phyloP scores from a whole-genome alignment of 257 asterid genomes.

The Solanum virginianum region DNA sequence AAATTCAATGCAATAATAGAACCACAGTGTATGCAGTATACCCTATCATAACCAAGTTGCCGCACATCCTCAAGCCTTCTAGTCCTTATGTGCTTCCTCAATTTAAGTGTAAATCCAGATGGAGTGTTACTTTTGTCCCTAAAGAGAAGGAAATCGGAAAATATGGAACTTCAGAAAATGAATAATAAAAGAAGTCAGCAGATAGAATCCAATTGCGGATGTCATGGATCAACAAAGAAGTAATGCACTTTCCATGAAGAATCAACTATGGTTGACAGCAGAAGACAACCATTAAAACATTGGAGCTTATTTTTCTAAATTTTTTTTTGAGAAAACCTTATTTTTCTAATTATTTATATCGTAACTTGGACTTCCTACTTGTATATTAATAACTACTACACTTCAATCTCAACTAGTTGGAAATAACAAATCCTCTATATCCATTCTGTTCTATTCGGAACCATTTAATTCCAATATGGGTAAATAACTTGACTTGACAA shows the following conservation, averaged over 20 bases:
- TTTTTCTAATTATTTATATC: background rate
- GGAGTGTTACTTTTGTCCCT: conserved; percentile 99
- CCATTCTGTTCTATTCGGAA: background rate
- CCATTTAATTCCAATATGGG: background rate
- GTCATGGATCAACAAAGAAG: background rate
- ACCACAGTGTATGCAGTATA: conserved; percentile 9
- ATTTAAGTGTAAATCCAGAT: conserved; percentile 88
- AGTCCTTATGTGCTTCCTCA: conserved; percentile 90
- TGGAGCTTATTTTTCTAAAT: background rate
- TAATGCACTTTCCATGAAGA: background rate
- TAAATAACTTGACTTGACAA: background rate
- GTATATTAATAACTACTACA: background rate
- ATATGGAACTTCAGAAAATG: background rate
- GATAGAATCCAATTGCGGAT: background rate
- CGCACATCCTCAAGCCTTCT: conserved; percentile 98
- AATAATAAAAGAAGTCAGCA: background rate
- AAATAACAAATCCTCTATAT: background rate
- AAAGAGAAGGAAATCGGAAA: background rate
- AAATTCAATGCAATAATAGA: background rate
- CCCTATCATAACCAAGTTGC: conserved; percentile 98
- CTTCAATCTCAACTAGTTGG: background rate
- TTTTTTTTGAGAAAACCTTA: background rate
- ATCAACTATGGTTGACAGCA: background rate
- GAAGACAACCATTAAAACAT: background rate
- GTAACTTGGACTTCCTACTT: background rate